Percentiles rank a stretch among this genome's conserved stretches.
These are phyloP conservation scores for Kregervanrija pseudodelftensis DNA, from an alignment of 805 yeast genomes.

Conservation along the genomic window DNA sequence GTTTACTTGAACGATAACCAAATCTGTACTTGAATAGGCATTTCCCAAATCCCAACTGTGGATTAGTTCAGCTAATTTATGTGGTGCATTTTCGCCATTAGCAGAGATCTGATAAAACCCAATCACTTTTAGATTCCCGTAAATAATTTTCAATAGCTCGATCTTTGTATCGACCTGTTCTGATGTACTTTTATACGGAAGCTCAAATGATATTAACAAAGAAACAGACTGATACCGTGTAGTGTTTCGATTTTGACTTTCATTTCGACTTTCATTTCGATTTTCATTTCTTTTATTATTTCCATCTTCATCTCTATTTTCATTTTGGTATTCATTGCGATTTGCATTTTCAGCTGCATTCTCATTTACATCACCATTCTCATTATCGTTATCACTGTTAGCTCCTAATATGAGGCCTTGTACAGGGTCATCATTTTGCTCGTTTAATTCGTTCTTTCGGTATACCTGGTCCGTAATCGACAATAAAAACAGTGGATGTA, in stretches of 20 bases:
- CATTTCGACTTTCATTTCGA: too few species aligned
- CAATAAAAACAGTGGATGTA: slow-evolving; percentile 9
- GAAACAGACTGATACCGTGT: not conserved
- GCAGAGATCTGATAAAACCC: slow-evolving; percentile 14
- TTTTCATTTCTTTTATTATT: not conserved
- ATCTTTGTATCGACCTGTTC: slow-evolving; percentile 4
- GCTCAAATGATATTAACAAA: slow-evolving; percentile 7
- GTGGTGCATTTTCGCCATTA: too few species aligned
- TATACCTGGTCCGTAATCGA: slow-evolving; percentile 10
- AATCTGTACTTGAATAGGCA: too few species aligned
- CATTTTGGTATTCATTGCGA: not conserved
- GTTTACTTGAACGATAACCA: too few species aligned
- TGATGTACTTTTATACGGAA: not conserved
- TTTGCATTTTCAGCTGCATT: too few species aligned
- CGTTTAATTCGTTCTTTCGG: not conserved
- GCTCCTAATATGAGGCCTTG: slow-evolving; percentile 10
- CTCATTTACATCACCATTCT: not conserved
- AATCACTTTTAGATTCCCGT: slow-evolving; percentile 18
- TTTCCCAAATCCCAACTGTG: too few species aligned
- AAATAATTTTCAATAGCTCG: slow-evolving; percentile 16
- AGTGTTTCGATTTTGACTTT: too few species aligned
- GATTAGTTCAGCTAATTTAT: too few species aligned
- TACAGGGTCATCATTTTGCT: not conserved
- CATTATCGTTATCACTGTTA: not conserved
- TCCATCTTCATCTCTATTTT: not conserved